phyloP scores from a whole-genome alignment of 164 flowering plant species.

The Hamamelis virginiana region DNA sequence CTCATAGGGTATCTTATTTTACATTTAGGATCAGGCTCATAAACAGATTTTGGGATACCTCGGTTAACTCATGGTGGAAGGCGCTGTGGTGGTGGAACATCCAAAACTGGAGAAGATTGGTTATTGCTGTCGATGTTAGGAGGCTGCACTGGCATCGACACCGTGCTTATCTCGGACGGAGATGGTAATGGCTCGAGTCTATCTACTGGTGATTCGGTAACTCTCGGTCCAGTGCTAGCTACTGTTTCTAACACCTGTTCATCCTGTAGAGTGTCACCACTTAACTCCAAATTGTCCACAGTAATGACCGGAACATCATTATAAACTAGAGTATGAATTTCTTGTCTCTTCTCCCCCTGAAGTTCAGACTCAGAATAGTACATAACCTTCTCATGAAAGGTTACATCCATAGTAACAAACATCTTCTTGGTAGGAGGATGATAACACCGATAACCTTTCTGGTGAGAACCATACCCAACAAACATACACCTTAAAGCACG shows the following conservation, averaged over 20 bases:
- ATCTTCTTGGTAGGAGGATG: slow-evolving; percentile 17
- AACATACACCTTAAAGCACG: background rate
- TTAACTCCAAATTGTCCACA: too few relatives aligned
- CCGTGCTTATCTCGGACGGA: background rate
- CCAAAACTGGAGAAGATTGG: background rate
- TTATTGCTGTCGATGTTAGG: background rate
- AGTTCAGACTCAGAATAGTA: slow-evolving; percentile 8
- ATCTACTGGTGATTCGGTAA: background rate
- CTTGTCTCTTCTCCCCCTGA: background rate
- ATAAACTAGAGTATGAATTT: slow-evolving; percentile 14
- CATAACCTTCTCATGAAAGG: slow-evolving; percentile 7
- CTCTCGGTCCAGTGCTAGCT: too few relatives aligned
- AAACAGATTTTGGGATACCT: too few relatives aligned
- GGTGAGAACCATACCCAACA: slow-evolving; percentile 11
- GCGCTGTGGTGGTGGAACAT: too few relatives aligned
- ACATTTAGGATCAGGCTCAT: too few relatives aligned
- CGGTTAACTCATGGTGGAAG: too few relatives aligned
- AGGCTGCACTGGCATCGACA: background rate
- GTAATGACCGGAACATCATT: background rate
- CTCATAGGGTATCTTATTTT: too few relatives aligned
- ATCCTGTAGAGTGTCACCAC: too few relatives aligned
- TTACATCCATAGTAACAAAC: slow-evolving; percentile 5
- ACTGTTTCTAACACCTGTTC: too few relatives aligned
- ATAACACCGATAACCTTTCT: too few relatives aligned
- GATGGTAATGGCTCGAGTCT: background rate